A percentile compares a stretch with the other conserved stretches of the same genome.
phyloP scores from a whole-genome alignment of 768 basidiomycete species.

The Amanita polypyramis region DNA sequence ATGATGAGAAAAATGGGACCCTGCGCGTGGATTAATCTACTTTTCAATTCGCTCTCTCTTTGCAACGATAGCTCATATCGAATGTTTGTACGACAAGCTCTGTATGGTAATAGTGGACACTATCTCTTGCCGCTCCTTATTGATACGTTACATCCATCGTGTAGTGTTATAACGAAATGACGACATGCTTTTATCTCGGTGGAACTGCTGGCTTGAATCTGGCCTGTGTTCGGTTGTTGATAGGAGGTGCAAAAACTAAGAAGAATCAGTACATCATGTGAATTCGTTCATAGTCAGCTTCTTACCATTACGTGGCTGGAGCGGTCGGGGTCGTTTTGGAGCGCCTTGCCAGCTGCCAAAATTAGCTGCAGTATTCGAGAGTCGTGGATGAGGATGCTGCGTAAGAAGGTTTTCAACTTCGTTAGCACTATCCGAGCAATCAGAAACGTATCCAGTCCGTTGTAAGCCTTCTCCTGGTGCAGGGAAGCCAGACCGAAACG shows the following conservation, averaged over 20 bases:
- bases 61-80: background rate
- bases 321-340: background rate
- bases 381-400: conserved; percentile 12
- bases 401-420: conserved; percentile 65
- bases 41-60: background rate
- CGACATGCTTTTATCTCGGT: conserved; percentile 6
- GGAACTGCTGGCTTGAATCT: conserved; percentile 37
- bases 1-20: conserved; percentile 71
- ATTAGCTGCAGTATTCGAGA: conserved; percentile 4
- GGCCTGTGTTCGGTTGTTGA: conserved; percentile 23
- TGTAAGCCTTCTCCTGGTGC: conserved; percentile 42
- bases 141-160: conserved; percentile 1
- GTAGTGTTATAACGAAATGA: background rate
- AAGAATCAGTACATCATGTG: background rate
- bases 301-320: conserved; percentile 1
- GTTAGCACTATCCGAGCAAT: conserved; percentile 55
- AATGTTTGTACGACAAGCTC: background rate
- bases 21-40: conserved; percentile 23
- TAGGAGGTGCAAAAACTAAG: conserved; percentile 33
- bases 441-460: conserved; percentile 36
- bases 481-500: conserved; percentile 26
- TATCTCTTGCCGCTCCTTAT: background rate
- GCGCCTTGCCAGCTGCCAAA: background rate
- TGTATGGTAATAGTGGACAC: background rate
- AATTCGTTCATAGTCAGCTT: too few species aligned